Conservation (phyloP, 306 rosid species). For the Nissolia schottii region DNA sequence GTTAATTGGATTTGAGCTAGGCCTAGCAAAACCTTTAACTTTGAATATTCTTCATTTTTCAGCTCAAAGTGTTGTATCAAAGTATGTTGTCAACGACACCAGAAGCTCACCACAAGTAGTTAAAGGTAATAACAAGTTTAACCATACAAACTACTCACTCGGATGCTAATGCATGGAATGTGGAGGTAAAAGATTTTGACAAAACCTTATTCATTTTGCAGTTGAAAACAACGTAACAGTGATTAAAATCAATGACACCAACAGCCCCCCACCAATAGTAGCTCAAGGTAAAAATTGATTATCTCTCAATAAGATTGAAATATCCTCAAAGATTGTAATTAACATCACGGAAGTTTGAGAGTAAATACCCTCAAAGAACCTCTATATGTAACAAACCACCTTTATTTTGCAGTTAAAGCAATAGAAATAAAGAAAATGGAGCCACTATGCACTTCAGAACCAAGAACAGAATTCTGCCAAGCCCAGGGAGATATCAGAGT, state of each 20-base stretch:
- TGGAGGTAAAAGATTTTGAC: slow-evolving; percentile 15
- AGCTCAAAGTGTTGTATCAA: slow-evolving; percentile 20
- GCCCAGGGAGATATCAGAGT: slow-evolving; percentile 43
- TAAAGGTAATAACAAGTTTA: slow-evolving; percentile 22
- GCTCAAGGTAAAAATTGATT: slow-evolving; percentile 25
- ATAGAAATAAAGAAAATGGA: slow-evolving; percentile 30
- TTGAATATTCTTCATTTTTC: slow-evolving; percentile 16
- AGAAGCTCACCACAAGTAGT: slow-evolving; percentile 15
- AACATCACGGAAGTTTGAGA: too few relatives aligned
- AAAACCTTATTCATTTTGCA: slow-evolving; percentile 13
- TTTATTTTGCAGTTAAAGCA: slow-evolving; percentile 26
- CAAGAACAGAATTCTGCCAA: slow-evolving; percentile 63
- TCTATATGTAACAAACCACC: neutral
- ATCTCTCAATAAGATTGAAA: neutral
- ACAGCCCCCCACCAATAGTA: slow-evolving; percentile 15
- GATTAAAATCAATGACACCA: slow-evolving; percentile 13
- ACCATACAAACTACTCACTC: neutral
- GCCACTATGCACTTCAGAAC: slow-evolving; percentile 46
- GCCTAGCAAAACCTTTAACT: neutral
- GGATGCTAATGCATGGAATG: too few relatives aligned
- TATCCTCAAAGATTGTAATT: too few relatives aligned
- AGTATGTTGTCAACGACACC: slow-evolving; percentile 15
- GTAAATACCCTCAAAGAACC: neutral
- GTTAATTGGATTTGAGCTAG: neutral
- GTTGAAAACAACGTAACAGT: slow-evolving; percentile 20